Evolutionary conservation across 2,329 filamentous ascomycete genomes (phyloP).

Genomic region (Penicillium freii): DNA sequence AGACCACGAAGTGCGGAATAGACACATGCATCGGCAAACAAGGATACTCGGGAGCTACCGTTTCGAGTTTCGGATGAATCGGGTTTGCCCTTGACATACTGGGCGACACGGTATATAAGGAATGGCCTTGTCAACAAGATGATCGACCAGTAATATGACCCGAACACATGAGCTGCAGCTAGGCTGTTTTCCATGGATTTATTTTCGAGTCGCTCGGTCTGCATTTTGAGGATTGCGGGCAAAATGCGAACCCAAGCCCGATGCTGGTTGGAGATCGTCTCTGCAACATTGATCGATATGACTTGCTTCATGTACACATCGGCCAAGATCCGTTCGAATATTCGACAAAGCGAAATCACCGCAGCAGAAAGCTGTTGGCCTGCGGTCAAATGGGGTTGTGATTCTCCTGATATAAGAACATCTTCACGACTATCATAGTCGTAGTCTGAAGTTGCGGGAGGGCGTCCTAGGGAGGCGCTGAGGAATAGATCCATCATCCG

Average conservation of each 20-base stretch:
- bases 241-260: slow-evolving; percentile 43
- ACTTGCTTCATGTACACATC: slow-evolving; percentile 46
- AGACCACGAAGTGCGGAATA: slow-evolving; percentile 44
- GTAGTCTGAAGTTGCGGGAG: slow-evolving; percentile 53
- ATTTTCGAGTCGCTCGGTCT: slow-evolving; percentile 45
- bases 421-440: slow-evolving; percentile 44
- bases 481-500: slow-evolving; percentile 53
- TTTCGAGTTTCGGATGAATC: slow-evolving; percentile 24
- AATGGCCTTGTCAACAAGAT: slow-evolving; percentile 55
- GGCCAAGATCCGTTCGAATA: slow-evolving; percentile 44
- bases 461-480: slow-evolving; percentile 52
- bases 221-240: slow-evolving; percentile 48
- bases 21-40: slow-evolving; percentile 45
- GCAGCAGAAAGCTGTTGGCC: slow-evolving; percentile 50
- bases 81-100: slow-evolving; percentile 33
- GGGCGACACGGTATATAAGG: slow-evolving; percentile 52
- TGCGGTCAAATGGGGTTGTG: slow-evolving; percentile 17
- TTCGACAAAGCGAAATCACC: slow-evolving; percentile 45
- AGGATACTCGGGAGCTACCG: slow-evolving; percentile 32
- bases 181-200: slow-evolving; percentile 38
- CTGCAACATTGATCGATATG: slow-evolving; percentile 43
- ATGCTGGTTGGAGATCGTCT: slow-evolving; percentile 44
- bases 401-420: slow-evolving; percentile 27
- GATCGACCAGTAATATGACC: slow-evolving; percentile 55
- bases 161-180: slow-evolving; percentile 51